These are phyloP conservation scores for Geotrichum fermentans DNA, from an alignment of 1,139 yeast species.

Conservation along the genomic window DNA sequence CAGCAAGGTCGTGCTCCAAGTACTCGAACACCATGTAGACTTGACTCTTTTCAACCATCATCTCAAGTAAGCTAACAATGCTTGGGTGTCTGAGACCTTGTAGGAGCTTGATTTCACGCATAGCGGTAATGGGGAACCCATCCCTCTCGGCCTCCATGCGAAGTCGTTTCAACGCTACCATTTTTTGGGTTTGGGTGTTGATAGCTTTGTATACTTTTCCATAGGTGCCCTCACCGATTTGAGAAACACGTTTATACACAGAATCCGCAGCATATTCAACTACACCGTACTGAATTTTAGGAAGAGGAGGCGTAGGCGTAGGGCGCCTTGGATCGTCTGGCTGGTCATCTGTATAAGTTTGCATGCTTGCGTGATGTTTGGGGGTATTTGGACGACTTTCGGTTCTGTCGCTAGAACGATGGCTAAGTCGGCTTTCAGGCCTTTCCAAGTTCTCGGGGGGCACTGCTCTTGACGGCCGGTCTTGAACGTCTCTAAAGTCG, in stretches of 20 bases:
- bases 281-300: conserved; percentile 11
- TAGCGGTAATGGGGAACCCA: conserved; percentile 94
- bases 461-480: no score
- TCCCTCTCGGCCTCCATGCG: conserved; percentile 84
- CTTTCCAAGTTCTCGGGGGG: neutral
- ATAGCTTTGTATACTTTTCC: conserved; percentile 76
- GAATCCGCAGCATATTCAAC: conserved; percentile 25
- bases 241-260: conserved; percentile 44
- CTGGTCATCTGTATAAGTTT: conserved; percentile 7
- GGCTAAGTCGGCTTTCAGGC: neutral
- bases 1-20: conserved; percentile 89
- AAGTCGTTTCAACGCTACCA: conserved; percentile 78
- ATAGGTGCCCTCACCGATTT: conserved; percentile 81
- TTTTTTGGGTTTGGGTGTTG: conserved; percentile 60
- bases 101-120: conserved; percentile 80
- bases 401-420: neutral
- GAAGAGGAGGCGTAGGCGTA: neutral
- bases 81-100: conserved; percentile 85
- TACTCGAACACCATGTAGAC: conserved; percentile 91
- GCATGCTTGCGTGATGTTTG: neutral
- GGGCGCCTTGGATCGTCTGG: conserved; percentile 7
- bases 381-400: neutral
- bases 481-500: neutral
- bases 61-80: conserved; percentile 75
- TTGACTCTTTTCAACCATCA: conserved; percentile 77